These are phyloP conservation scores for Schwanniomyces sp. DNA, from an alignment of 805 yeast genomes.

Conservation along the genomic window DNA sequence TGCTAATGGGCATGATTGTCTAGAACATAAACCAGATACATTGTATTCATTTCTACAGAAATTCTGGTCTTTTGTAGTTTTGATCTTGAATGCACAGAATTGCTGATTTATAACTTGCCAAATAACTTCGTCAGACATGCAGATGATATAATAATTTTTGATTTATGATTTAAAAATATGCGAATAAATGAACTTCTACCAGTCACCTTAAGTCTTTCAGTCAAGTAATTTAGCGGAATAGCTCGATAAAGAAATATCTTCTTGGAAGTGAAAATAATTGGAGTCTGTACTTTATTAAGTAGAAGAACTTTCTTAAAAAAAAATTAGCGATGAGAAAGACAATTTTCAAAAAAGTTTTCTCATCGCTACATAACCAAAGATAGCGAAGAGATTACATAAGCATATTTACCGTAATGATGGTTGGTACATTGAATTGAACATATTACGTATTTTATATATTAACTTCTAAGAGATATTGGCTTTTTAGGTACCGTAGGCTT, in stretches of 20 bases:
- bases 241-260: background rate
- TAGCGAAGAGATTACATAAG: background rate
- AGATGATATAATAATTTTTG: background rate
- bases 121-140: constrained; percentile 75
- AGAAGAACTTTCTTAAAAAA: background rate
- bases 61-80: constrained; percentile 83
- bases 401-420: background rate
- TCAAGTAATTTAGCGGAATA: background rate
- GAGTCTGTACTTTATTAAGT: background rate
- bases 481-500: constrained; percentile 56
- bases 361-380: constrained; percentile 1
- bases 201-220: background rate
- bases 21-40: constrained; percentile 88
- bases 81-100: constrained; percentile 92
- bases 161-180: background rate
- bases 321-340: background rate
- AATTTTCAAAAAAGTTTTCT: constrained; percentile 1
- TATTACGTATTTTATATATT: background rate
- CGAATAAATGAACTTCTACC: background rate
- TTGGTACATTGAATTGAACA: background rate
- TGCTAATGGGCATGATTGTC: constrained; percentile 96
- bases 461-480: constrained; percentile 37
- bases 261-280: background rate
- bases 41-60: constrained; percentile 96
- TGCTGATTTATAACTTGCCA: constrained; percentile 97